Evolutionary conservation across 148 eudicot genomes (phyloP).

Genomic region (Persicaria maculosa): DNA sequence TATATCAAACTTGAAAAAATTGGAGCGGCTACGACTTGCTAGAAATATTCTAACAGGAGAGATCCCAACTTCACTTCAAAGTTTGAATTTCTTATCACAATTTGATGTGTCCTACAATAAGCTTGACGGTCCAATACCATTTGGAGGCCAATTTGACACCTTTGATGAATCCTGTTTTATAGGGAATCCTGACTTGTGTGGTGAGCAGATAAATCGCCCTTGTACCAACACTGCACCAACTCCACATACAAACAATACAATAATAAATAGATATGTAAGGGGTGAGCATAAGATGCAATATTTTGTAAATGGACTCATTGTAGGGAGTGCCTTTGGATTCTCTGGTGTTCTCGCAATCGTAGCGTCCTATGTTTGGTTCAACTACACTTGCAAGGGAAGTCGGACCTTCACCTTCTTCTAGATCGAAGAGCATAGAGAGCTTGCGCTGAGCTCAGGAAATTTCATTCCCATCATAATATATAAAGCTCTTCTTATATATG

Average conservation of each 20-base stretch:
- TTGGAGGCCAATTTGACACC: constrained; percentile 48
- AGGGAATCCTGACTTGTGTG: constrained; percentile 22
- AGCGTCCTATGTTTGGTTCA: neutral
- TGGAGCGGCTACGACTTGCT: constrained; percentile 56
- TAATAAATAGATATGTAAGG: no score
- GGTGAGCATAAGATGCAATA: neutral
- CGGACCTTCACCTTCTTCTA: neutral
- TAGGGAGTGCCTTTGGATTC: neutral
- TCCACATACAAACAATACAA: neutral
- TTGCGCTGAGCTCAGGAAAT: no score
- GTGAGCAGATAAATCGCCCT: neutral
- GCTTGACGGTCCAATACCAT: constrained; percentile 48
- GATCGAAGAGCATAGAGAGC: neutral
- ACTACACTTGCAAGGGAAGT: neutral
- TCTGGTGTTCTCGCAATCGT: neutral
- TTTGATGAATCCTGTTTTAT: constrained; percentile 20
- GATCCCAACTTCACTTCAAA: constrained; percentile 60
- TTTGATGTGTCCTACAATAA: constrained; percentile 55
- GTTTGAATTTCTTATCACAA: constrained; percentile 38
- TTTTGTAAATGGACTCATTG: neutral
- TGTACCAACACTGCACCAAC: neutral
- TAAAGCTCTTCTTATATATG: no score
- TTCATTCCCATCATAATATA: no score
- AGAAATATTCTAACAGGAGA: constrained; percentile 55
- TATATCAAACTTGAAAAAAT: constrained; percentile 56